A percentile compares a stretch with the other conserved stretches of the same genome.
Conservation (phyloP, 2,329 filamentous ascomycete species). For the Neobulgaria alba region DNA sequence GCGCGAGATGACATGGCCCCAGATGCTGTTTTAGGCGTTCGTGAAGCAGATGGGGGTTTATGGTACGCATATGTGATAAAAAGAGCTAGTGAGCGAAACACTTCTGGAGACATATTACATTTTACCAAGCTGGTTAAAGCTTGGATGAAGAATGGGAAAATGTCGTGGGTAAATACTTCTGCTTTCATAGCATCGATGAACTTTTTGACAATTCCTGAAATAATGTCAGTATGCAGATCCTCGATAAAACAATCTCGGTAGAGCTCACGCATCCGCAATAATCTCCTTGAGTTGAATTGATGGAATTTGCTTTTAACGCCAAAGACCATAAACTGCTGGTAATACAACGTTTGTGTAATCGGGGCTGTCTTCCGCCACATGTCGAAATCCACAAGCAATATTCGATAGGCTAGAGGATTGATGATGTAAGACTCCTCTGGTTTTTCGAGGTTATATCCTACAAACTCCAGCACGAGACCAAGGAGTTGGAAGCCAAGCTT, state of each 20-base stretch:
- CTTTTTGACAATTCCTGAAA: conserved; percentile 74
- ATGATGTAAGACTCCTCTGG: conserved; percentile 87
- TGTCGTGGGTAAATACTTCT: conserved; percentile 64
- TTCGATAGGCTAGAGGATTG: conserved; percentile 88
- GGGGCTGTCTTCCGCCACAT: conserved; percentile 77
- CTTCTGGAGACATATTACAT: conserved; percentile 73
- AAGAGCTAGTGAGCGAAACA: conserved; percentile 76
- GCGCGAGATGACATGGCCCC: conserved; percentile 34
- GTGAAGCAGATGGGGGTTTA: conserved; percentile 39
- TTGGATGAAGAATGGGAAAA: conserved; percentile 66
- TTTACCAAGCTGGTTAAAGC: conserved; percentile 74
- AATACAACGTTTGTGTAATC: conserved; percentile 79
- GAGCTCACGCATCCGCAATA: conserved; percentile 79
- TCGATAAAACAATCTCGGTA: no score
- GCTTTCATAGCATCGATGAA: conserved; percentile 85
- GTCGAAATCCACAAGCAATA: conserved; percentile 85
- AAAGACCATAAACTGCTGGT: conserved; percentile 84
- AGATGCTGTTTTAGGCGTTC: conserved; percentile 42
- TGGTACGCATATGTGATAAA: conserved; percentile 93
- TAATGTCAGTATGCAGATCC: conserved; percentile 15
- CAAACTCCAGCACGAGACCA: conserved; percentile 70
- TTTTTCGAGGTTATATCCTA: conserved; percentile 75
- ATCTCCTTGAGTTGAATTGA: conserved; percentile 79
- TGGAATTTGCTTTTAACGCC: conserved; percentile 84
- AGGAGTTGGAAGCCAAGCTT: conserved; percentile 56